Evolutionary conservation across 164 flowering plant genomes (phyloP), one percentile per base, ranked within the genome.

Genomic region (Magnolia kwangsiensis): DNA sequence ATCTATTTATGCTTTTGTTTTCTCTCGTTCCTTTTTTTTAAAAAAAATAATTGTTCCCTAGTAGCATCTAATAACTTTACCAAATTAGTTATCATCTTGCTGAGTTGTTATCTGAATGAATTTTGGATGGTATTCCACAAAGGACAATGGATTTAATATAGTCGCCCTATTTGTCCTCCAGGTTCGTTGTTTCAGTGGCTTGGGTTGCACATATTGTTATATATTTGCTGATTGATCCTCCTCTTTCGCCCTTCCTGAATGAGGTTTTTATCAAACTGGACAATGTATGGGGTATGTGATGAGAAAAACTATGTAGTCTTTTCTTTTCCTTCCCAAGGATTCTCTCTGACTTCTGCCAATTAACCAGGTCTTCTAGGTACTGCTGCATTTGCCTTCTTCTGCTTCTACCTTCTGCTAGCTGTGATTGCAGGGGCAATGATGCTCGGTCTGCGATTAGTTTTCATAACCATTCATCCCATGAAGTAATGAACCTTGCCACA

Each of bases 391-490:
- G 98, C 98, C 23, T 92, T 96, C 84, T 94, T 96, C 88, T 96
- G 98, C 90, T 91, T 96, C 90, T 96, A 94, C 86, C 97, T 94
- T 82, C 88, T 96, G 69, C 82, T 96, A 80, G 95, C 99, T 7
- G 97, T 94, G 73, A 88, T 96, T 81, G 97, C 99, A 79, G 99
- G 99, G 64, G 98, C 95, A 51, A 91, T 89, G 97, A 90, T 96
- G 98, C 87, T 96, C 78, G 98, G 99, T 13, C 81, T 96, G 81
- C 85, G 92, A 89, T 83, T 96, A 80, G 98, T 94, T 82, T 96
- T 96, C 83, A 88, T 96, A 50, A 96, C 99, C 51, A 94, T 96
- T 78, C 98, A 96, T 85, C 99, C 99, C 55, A 96, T 96, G 99
- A 96, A 94, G 98, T 96, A 94, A 80, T 67, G 69, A 63, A 64